Evolutionary conservation across 2,329 filamentous ascomycete genomes (phyloP).

Genomic region (Dothiorella sarmentorum): DNA sequence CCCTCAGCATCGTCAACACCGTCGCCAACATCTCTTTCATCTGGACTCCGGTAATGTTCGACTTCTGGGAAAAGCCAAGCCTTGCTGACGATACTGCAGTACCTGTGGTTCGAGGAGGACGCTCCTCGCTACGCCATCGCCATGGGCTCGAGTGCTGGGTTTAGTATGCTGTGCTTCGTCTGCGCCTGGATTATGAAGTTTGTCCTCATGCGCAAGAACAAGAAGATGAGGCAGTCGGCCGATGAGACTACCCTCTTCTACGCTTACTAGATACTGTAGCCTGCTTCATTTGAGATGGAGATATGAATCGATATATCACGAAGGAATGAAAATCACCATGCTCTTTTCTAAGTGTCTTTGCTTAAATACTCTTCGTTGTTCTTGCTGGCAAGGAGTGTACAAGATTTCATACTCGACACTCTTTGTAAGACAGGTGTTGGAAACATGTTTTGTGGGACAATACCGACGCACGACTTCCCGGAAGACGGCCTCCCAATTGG

Average conservation of each 20-base stretch:
- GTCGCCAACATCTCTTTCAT: conserved; percentile 40
- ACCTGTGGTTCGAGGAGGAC: conserved; percentile 34
- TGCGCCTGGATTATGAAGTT: conserved; percentile 33
- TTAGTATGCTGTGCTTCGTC: conserved; percentile 30
- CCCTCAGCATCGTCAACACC: conserved; percentile 43
- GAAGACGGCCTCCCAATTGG: no score
- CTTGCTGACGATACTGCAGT: conserved; percentile 22
- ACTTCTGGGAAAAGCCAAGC: no score
- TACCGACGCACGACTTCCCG: no score
- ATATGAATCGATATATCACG: no score
- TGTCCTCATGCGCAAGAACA: conserved; percentile 31
- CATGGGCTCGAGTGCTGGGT: conserved; percentile 31
- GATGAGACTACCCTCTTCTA: conserved; percentile 30
- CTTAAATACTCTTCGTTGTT: no score
- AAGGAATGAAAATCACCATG: no score
- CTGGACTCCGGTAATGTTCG: conserved; percentile 24
- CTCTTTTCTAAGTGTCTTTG: no score
- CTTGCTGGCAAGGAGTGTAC: no score
- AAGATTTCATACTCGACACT: no score
- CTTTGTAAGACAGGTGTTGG: no score
- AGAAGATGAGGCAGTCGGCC: conserved; percentile 28
- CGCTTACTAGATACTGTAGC: conserved; percentile 30
- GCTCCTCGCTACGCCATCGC: conserved; percentile 31
- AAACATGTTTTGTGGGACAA: no score
- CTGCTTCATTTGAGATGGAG: background rate